phyloP scores from a whole-genome alignment of 192 early-diverging fungal species.

The Coemansia sp. region DNA sequence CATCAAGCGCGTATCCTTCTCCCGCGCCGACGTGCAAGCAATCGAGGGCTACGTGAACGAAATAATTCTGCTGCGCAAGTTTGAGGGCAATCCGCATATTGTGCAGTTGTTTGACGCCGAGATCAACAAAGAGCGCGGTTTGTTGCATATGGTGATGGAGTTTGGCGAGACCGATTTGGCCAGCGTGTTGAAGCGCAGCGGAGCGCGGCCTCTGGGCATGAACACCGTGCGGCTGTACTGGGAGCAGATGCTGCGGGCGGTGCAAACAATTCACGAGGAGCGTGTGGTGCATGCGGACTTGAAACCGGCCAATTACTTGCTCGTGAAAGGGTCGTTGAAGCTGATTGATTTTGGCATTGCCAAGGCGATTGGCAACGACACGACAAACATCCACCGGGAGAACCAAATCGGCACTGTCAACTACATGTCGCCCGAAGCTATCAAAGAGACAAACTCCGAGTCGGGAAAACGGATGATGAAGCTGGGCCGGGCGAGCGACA shows the following conservation, averaged over 20 bases:
- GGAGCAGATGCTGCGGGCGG: conserved; percentile 92
- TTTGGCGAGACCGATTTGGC: conserved; percentile 88
- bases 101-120: conserved; percentile 78
- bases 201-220: conserved; percentile 57
- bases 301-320: conserved; percentile 94
- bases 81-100: conserved; percentile 68
- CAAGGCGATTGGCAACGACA: conserved; percentile 89
- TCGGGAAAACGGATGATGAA: conserved; percentile 48
- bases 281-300: conserved; percentile 91
- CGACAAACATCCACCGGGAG: conserved; percentile 88
- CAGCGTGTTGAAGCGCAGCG: conserved; percentile 54
- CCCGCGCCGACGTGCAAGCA: conserved; percentile 60
- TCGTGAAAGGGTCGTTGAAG: conserved; percentile 82
- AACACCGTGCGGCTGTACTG: conserved; percentile 81
- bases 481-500: conserved; percentile 78
- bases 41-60: conserved; percentile 82
- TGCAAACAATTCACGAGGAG: conserved; percentile 79
- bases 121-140: conserved; percentile 58
- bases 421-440: conserved; percentile 95
- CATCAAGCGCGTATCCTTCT: conserved; percentile 80
- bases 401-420: conserved; percentile 86
- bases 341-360: conserved; percentile 98
- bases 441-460: conserved; percentile 54
- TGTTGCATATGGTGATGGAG: conserved; percentile 81
- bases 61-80: conserved; percentile 67